Conservation (phyloP, 1,284 basidiomycete genomes). For the Ceratobasidium sp. region DNA sequence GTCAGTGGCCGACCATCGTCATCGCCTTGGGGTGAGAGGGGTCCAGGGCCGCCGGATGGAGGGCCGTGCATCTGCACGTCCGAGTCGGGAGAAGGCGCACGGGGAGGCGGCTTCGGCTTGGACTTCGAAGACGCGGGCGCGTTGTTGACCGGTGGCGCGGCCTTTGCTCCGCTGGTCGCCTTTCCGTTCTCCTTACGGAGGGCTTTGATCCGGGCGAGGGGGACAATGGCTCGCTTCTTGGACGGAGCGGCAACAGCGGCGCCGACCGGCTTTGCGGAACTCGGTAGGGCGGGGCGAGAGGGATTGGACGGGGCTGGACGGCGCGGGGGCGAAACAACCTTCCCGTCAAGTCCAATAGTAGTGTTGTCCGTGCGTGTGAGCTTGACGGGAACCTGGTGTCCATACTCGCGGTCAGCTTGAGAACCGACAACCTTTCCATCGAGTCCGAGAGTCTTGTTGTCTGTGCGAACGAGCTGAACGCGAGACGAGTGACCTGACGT, state of each 20-base stretch:
- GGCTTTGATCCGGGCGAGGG: background rate
- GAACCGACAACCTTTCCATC: background rate
- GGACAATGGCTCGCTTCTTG: background rate
- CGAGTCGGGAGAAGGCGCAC: background rate
- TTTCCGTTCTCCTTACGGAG: background rate
- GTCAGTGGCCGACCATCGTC: too few species aligned
- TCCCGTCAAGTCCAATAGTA: constrained; percentile 10
- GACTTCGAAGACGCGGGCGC: background rate
- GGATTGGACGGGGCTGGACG: too few species aligned
- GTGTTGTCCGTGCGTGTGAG: background rate
- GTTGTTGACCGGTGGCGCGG: background rate
- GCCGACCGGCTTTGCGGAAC: background rate
- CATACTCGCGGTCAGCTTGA: background rate
- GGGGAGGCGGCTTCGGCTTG: background rate
- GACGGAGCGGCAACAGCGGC: background rate
- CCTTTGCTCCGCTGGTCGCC: background rate
- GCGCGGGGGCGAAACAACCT: background rate
- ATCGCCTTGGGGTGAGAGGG: too few species aligned
- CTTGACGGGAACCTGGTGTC: background rate
- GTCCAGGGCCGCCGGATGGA: too few species aligned
- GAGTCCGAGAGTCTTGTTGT: background rate
- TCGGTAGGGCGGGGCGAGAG: too few species aligned
- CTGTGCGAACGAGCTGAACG: too few species aligned
- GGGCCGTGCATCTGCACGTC: background rate
- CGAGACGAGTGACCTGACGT: too few species aligned